phyloP scores from a whole-genome alignment of 768 basidiomycete genomes.

The Tubosaeta sp. region DNA sequence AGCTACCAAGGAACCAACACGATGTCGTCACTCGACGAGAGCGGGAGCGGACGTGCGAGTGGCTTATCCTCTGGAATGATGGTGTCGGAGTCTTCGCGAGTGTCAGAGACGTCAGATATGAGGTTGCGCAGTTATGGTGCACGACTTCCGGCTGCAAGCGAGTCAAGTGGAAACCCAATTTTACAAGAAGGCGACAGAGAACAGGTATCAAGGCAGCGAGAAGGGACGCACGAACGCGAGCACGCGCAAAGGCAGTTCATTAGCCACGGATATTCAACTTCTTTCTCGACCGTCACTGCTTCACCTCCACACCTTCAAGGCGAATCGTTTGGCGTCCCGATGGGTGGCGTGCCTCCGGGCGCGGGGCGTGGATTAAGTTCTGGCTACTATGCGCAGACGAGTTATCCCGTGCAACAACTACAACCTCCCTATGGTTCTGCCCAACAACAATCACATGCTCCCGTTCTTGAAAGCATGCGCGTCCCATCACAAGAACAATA shows the following conservation, averaged over 20 bases:
- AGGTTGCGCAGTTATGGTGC: background rate
- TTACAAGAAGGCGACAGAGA: slow-evolving; percentile 2
- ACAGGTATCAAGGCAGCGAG: background rate
- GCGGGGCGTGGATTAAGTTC: too few species aligned
- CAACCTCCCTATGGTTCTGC: slow-evolving; percentile 1
- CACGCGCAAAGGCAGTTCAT: background rate
- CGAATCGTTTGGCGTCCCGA: background rate
- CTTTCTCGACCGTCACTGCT: slow-evolving; percentile 23
- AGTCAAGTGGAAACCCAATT: background rate
- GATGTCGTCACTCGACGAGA: slow-evolving; percentile 18
- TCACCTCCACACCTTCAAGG: slow-evolving; percentile 13
- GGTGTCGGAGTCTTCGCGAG: slow-evolving; percentile 10
- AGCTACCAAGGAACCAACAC: slow-evolving; percentile 20
- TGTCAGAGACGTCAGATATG: background rate
- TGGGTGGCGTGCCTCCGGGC: background rate
- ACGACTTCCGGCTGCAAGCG: background rate
- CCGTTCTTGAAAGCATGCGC: background rate
- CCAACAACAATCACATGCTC: slow-evolving; percentile 14
- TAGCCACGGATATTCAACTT: slow-evolving; percentile 21
- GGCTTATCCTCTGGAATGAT: slow-evolving; percentile 14
- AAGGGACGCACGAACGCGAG: background rate
- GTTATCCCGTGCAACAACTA: slow-evolving; percentile 1
- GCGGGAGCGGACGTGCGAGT: slow-evolving; percentile 8
- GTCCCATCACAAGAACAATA: slow-evolving; percentile 10
- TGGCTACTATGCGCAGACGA: slow-evolving; percentile 1